Conservation (phyloP, 331 rosid genomes). For the Acacia concinna region DNA sequence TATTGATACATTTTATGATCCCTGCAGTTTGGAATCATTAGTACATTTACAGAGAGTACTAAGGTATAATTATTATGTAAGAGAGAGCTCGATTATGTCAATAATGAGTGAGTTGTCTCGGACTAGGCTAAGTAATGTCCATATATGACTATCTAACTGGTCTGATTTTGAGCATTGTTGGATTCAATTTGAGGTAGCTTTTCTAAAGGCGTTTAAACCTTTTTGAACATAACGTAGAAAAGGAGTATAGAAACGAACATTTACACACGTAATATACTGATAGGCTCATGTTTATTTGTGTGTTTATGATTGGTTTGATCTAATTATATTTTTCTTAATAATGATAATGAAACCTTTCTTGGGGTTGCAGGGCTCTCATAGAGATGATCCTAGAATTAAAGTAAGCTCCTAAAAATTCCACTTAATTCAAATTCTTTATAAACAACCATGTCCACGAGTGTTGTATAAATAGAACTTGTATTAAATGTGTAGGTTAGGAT, state of each 20-base stretch:
- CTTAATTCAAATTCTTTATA: neutral
- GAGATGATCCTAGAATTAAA: constrained; percentile 42
- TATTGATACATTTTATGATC: neutral
- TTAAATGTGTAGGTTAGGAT: constrained; percentile 50
- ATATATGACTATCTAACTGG: neutral
- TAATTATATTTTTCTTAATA: neutral
- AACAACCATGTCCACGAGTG: neutral
- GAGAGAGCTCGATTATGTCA: neutral
- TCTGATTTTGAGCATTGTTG: no score
- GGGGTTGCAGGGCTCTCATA: constrained; percentile 47
- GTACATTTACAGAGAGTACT: neutral
- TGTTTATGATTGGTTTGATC: neutral
- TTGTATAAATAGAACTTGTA: neutral
- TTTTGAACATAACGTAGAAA: neutral
- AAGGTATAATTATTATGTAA: neutral
- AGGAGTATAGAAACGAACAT: neutral
- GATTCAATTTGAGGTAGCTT: no score
- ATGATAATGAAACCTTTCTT: constrained; percentile 13
- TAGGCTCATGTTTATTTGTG: neutral
- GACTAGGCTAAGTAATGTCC: neutral
- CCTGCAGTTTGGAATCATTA: neutral
- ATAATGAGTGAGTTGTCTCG: neutral
- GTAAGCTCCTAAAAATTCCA: constrained; percentile 31
- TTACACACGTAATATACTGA: neutral
- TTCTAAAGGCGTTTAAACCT: neutral